phyloP scores from a whole-genome alignment of 176 grass and related monocot genomes.

The Carex kokanica region DNA sequence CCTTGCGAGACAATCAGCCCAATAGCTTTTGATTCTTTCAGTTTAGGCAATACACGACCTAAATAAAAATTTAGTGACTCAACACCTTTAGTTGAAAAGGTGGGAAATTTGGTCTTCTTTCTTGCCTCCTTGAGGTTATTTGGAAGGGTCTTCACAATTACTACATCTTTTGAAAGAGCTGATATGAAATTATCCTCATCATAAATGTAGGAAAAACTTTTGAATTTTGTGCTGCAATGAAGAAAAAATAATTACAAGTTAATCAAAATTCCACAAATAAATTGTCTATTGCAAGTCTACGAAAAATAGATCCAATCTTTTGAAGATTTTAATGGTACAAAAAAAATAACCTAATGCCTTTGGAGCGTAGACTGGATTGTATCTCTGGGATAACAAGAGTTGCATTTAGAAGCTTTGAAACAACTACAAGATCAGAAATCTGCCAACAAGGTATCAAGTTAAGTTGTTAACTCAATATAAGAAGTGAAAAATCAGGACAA shows the following conservation, averaged over 20 bases:
- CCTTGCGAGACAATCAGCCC: slow-evolving; percentile 86
- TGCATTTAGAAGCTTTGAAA: slow-evolving; percentile 93
- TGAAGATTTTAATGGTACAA: slow-evolving; percentile 15
- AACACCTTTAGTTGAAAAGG: slow-evolving; percentile 66
- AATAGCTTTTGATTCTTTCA: slow-evolving; percentile 84
- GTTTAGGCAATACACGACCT: slow-evolving; percentile 64
- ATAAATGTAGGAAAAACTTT: slow-evolving; percentile 96
- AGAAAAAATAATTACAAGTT: slow-evolving; percentile 9
- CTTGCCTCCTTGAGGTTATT: slow-evolving; percentile 79
- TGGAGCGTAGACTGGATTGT: slow-evolving; percentile 82
- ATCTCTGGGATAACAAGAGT: slow-evolving; percentile 97
- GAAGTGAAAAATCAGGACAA: slow-evolving; percentile 7
- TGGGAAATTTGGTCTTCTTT: slow-evolving; percentile 90
- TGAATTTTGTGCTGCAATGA: slow-evolving; percentile 81
- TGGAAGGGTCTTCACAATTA: slow-evolving; percentile 71
- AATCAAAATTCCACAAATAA: slow-evolving; percentile 22
- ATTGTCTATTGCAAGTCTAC: background rate
- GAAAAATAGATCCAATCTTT: background rate
- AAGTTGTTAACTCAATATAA: slow-evolving; percentile 10
- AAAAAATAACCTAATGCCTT: slow-evolving; percentile 72
- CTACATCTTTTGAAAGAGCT: slow-evolving; percentile 67
- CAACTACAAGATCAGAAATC: slow-evolving; percentile 93
- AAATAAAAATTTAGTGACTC: slow-evolving; percentile 72
- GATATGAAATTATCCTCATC: slow-evolving; percentile 85
- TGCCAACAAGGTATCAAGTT: slow-evolving; percentile 47